Conservation (phyloP, 306 rosid species). For the Purshia tridentata region DNA sequence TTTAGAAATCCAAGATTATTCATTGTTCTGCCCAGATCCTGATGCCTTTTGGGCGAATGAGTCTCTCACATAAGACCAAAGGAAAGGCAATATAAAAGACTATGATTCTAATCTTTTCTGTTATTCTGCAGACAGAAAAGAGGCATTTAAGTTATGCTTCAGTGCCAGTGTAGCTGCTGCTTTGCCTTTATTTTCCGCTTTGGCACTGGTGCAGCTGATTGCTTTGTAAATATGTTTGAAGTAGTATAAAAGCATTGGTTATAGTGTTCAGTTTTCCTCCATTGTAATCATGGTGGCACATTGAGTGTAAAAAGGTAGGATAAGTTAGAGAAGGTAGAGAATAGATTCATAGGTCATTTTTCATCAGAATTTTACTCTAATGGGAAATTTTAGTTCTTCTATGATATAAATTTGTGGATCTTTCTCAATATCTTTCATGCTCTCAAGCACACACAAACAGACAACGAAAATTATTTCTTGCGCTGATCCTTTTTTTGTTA, state of each 20-base stretch:
- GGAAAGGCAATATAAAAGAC: background rate
- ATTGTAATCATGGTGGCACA: background rate
- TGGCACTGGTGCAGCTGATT: constrained; percentile 22
- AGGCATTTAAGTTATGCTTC: constrained; percentile 23
- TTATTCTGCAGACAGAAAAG: constrained; percentile 16
- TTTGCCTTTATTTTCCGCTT: constrained; percentile 26
- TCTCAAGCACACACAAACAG: background rate
- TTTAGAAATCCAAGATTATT: constrained; percentile 74
- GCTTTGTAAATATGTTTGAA: constrained; percentile 3
- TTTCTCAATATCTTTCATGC: background rate
- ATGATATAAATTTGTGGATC: too few relatives aligned
- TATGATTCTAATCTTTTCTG: constrained; percentile 17
- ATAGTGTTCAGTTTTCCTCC: background rate
- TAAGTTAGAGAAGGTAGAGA: background rate
- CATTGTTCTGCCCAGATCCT: constrained; percentile 84
- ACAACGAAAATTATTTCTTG: too few relatives aligned
- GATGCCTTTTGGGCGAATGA: constrained; percentile 96
- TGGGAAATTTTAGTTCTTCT: background rate
- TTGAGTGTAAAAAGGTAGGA: background rate
- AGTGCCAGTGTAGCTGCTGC: constrained; percentile 31
- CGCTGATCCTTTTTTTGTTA: too few relatives aligned
- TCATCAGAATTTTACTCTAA: background rate
- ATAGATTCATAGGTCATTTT: constrained; percentile 11
- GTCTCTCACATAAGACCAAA: constrained; percentile 43
- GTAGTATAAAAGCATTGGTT: background rate